phyloP scores from a whole-genome alignment of 1,284 basidiomycete species.

The Boletellus sp. region DNA sequence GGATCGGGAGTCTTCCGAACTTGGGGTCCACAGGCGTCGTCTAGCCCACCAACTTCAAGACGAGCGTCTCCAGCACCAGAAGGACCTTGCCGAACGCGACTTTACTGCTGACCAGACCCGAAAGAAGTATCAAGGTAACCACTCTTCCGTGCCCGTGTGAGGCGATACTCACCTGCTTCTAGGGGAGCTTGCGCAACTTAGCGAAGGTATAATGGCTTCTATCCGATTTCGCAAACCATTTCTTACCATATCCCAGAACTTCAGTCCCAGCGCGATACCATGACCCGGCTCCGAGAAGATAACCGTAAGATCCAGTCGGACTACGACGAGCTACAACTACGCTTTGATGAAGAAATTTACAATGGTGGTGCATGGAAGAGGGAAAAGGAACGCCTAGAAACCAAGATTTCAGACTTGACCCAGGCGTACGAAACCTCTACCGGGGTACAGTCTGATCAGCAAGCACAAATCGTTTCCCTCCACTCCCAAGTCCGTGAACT shows the following conservation, averaged over 20 bases:
- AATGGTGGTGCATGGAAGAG: constrained; percentile 80
- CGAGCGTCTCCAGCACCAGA: constrained; percentile 71
- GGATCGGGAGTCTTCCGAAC: constrained; percentile 63
- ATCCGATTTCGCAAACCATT: not conserved
- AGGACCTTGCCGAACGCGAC: constrained; percentile 74
- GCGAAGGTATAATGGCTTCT: constrained; percentile 55
- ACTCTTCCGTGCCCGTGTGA: not conserved
- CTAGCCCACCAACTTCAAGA: constrained; percentile 73
- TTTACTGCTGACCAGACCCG: constrained; percentile 75
- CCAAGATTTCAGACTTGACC: constrained; percentile 73
- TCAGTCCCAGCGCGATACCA: constrained; percentile 70
- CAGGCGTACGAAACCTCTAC: constrained; percentile 77
- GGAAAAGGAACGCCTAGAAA: constrained; percentile 81
- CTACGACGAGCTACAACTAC: constrained; percentile 71
- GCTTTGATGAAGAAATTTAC: constrained; percentile 76
- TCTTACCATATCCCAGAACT: constrained; percentile 46
- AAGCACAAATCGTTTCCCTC: constrained; percentile 77
- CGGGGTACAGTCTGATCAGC: constrained; percentile 72
- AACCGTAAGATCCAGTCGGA: constrained; percentile 75
- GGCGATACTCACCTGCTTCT: constrained; percentile 8
- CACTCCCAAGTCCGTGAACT: constrained; percentile 85
- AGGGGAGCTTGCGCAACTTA: constrained; percentile 75
- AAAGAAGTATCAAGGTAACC: constrained; percentile 77
- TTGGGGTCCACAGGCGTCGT: constrained; percentile 59
- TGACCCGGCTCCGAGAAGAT: constrained; percentile 75